These are phyloP conservation scores for Ceratobasidium sp. DNA, from an alignment of 1,284 basidiomycete species.

Conservation along the genomic window DNA sequence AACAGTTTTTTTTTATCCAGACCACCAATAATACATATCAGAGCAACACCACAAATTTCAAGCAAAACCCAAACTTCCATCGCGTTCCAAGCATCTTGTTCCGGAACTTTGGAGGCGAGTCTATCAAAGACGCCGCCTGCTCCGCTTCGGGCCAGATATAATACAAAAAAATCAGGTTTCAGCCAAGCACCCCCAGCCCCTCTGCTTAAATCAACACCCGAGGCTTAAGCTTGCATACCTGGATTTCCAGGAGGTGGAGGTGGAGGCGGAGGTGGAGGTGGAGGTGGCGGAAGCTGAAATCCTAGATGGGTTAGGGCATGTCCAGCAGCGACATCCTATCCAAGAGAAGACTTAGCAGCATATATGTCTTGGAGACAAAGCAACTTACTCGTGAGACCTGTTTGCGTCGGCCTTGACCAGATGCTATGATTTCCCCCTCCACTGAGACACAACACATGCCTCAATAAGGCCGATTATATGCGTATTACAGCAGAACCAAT, in stretches of 20 bases:
- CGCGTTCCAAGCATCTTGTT: neutral
- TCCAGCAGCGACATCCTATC: conserved; percentile 18
- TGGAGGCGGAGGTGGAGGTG: no score
- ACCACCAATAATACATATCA: no score
- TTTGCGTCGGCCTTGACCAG: conserved; percentile 1
- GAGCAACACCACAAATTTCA: no score
- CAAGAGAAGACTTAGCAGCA: neutral
- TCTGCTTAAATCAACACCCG: neutral
- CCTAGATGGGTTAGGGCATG: conserved; percentile 10
- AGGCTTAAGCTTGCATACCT: neutral
- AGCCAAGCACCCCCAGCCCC: no score
- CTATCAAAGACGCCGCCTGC: neutral
- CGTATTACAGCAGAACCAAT: neutral
- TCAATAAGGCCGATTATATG: neutral
- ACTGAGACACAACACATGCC: neutral
- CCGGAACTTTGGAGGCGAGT: conserved; percentile 20
- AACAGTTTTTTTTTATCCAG: no score
- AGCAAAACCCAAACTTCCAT: no score
- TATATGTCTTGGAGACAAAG: neutral
- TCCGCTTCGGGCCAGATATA: neutral
- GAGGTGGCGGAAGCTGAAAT: neutral
- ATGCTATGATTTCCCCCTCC: neutral
- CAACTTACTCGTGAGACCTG: conserved; percentile 17
- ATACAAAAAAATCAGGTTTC: no score
- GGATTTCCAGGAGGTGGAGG: neutral